Conservation (phyloP, 257 asterid genomes). For the Paraleonurus japonicus region DNA sequence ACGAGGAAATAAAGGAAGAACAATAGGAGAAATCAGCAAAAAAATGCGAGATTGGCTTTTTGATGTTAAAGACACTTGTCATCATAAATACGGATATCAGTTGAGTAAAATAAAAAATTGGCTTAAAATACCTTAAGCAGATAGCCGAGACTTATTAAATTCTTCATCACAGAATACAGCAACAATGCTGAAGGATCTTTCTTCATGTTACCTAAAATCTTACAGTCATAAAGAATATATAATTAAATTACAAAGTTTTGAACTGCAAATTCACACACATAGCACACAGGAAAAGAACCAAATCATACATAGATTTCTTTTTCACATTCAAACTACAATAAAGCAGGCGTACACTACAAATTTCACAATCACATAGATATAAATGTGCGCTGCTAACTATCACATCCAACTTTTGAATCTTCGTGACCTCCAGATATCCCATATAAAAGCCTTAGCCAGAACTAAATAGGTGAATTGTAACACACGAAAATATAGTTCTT, state of each 20-base stretch:
- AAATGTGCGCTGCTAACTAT: background rate
- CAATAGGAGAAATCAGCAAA: background rate
- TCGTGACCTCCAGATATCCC: background rate
- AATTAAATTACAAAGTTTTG: conserved; percentile 26
- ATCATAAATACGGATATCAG: conserved; percentile 7
- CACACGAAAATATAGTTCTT: background rate
- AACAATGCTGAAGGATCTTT: conserved; percentile 76
- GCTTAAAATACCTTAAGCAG: conserved; percentile 61
- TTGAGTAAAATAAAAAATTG: conserved; percentile 23
- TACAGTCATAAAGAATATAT: conserved; percentile 31
- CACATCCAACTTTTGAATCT: background rate
- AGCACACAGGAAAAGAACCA: background rate
- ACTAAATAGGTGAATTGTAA: background rate
- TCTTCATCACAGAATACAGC: conserved; percentile 79
- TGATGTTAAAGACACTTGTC: conserved; percentile 20
- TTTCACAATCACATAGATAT: conserved; percentile 2
- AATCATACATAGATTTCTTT: background rate
- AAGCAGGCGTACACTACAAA: background rate
- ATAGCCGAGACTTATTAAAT: conserved; percentile 73
- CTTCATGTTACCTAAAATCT: conserved; percentile 90
- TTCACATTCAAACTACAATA: background rate
- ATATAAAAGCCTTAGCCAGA: conserved; percentile 10
- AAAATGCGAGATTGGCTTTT: background rate
- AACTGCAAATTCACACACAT: conserved; percentile 16
- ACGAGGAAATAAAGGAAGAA: conserved; percentile 13